Base-by-base conservation (phyloP, 441 rosid species). In the Jatropha multifida region DNA sequence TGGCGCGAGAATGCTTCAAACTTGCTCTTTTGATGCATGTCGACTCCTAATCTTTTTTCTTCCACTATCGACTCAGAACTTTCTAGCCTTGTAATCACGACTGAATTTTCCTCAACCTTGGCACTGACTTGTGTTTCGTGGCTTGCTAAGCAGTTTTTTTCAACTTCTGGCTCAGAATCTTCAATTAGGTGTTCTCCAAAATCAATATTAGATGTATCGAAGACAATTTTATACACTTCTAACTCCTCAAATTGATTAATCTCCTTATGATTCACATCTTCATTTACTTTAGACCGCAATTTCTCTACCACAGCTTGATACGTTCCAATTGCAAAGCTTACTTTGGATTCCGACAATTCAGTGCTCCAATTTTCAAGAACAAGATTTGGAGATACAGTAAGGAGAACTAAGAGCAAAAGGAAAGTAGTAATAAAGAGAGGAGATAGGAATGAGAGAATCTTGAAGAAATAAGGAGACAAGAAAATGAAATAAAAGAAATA, bases 371-470 rank as follows among this genome's bases (percentile, higher is more conserved):
- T 38, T 4, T 70, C 78, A 58, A 13, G 66, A 38, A 74, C 74
- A 23, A 80, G 69, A 55, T 62, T 69, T 61, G 88, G 84, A 77
- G 87, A 83, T 60, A 87, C 46, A 55, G 90, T 84, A 65, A 90
- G 74, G 49, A 89, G 83, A 13, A 92, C 80, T 0, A 90, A 87
- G 75, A 92, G 85, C 55, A 89, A 74, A 68, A 95, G 93, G 61
- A 89, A 83, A 44, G 97, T 88, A 59, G 97, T 90, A 69, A 88
- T 49, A 72, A 94, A 83, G 71, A 92, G 92, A 64, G 98, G 97
- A 51, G 94, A 90, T 18, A 92, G 93, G 52, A 86, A 89, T 65
- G 94, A 88, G 44, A 88, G 81, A 74, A 92, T 82, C 85, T 86
- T 92, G 85, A 89, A 41, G 59, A 90, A 77, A 82, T 86, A 89